Evolutionary conservation across 2,329 filamentous ascomycete species (phyloP), one percentile per base, ranked within the genome.

Genomic region (Leptosphaerulina australis): DNA sequence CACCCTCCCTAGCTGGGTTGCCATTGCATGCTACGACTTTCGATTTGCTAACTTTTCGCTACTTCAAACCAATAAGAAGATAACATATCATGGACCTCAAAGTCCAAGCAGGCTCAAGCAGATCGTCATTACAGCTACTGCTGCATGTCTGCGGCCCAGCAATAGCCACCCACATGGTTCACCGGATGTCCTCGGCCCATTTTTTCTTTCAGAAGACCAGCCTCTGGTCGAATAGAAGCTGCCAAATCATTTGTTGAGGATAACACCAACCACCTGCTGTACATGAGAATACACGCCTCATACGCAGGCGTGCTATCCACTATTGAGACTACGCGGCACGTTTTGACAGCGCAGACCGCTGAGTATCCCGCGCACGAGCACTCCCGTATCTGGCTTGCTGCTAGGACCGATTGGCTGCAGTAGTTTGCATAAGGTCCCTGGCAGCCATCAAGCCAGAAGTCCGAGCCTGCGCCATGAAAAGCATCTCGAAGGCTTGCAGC

Each of bases 321-420:
- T 40, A 41, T 31, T 40, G 40, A 34, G 3, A 33, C 12, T 15
- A 36, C n/a, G 14, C 20, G 25, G 41, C 37, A 51, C 29, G 20
- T 37, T 45, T 30, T 34, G 50, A 34, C 38, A 53, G 44, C 44
- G 38, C 50, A 53, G 37, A 47, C 50, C 50, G 37, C 33, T 41
- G 11, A 17, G 28, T 33, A 24, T 24, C 29, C 33, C 25, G 30
- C 43, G 49, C n/a, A n/a, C 43, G 22, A 31, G 37, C 26, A 20
- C 49, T 47, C 49, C 36, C 38, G 38, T 44, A 48, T 35, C 44
- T 18, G 37, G 37, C 28, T 24, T n/a, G 22, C n/a, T 15, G 15
- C 26, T 30, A 17, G 24, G 15, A 15, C 11, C 33, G 31, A 5
- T 3, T 18, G 36, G 37, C 26, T 43, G 33, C 26, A 43, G 22